These are phyloP conservation scores for Blepharisma stoltei DNA, from an alignment of 73 alveolate genomes.

Conservation along the genomic window DNA sequence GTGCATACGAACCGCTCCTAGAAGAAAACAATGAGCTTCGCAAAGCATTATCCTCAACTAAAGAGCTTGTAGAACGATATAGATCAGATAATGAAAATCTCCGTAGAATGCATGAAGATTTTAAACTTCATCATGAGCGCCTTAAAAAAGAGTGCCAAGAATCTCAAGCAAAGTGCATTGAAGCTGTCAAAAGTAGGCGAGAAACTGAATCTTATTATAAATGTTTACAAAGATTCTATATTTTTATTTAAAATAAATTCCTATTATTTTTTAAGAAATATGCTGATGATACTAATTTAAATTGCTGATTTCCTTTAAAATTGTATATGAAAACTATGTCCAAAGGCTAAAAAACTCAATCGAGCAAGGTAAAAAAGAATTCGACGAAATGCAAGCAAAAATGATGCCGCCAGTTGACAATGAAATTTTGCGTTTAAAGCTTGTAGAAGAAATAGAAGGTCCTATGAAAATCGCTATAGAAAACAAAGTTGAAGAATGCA, in stretches of 20 bases:
- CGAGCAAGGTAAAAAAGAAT: slow-evolving; percentile 57
- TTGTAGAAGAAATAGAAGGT: slow-evolving; percentile 58
- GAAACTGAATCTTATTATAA: slow-evolving; percentile 34
- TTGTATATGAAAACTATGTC: slow-evolving; percentile 52
- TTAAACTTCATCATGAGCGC: slow-evolving; percentile 37
- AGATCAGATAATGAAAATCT: slow-evolving; percentile 34
- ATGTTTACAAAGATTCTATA: no score
- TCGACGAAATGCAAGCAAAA: slow-evolving; percentile 53
- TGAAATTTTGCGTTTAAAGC: slow-evolving; percentile 59
- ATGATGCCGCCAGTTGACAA: slow-evolving; percentile 64
- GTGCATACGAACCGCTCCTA: slow-evolving; percentile 15
- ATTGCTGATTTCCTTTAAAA: no score
- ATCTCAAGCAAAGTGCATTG: slow-evolving; percentile 13
- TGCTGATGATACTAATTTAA: no score
- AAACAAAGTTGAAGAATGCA: slow-evolving; percentile 44
- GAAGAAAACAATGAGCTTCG: slow-evolving; percentile 29
- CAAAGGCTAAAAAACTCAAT: slow-evolving; percentile 43
- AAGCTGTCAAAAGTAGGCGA: slow-evolving; percentile 31
- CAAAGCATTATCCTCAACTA: slow-evolving; percentile 25
- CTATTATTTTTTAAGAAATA: no score
- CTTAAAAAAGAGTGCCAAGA: slow-evolving; percentile 34
- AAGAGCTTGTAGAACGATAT: slow-evolving; percentile 16
- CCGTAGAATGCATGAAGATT: slow-evolving; percentile 37
- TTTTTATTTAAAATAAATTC: no score
- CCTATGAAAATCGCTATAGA: slow-evolving; percentile 56